Percentiles rank a stretch among this genome's conserved stretches.
phyloP scores from a whole-genome alignment of 2,329 filamentous ascomycete genomes.

The Monosporascus sp. region DNA sequence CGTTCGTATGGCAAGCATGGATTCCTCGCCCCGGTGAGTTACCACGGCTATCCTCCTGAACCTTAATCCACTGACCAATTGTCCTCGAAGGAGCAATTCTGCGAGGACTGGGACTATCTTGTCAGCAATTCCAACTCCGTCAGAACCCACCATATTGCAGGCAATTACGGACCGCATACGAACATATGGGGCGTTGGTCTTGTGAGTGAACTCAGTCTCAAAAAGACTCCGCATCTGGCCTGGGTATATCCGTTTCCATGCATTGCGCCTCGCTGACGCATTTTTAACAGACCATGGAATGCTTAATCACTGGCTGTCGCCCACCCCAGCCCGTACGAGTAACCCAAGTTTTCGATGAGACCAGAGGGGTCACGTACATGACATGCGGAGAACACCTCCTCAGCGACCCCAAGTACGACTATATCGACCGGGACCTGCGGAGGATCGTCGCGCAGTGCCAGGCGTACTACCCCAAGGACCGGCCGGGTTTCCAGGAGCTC shows the following conservation, averaged over 20 bases:
- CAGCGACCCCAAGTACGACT: background rate
- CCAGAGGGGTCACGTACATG: background rate
- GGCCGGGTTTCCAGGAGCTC: background rate
- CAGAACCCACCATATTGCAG: constrained; percentile 5
- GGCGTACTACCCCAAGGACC: background rate
- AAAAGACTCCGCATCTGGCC: no score
- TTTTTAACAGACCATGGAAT: background rate
- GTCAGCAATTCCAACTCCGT: background rate
- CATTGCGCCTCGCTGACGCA: background rate
- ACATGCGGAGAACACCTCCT: background rate
- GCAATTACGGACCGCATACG: constrained; percentile 12
- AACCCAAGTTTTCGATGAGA: background rate
- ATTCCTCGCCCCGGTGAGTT: constrained; percentile 11
- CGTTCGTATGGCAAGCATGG: constrained; percentile 4
- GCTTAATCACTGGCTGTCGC: background rate
- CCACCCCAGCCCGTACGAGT: no score
- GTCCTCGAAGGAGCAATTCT: constrained; percentile 13
- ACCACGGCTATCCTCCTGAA: background rate
- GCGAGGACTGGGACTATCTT: constrained; percentile 13
- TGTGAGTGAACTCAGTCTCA: constrained; percentile 1
- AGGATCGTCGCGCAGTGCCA: background rate
- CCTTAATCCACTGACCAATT: background rate
- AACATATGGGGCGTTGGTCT: constrained; percentile 13
- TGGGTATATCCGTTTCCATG: no score
- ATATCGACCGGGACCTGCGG: background rate